These are phyloP conservation scores for Strobilomyces dryophilus DNA, from an alignment of 768 basidiomycete genomes.

Conservation along the genomic window DNA sequence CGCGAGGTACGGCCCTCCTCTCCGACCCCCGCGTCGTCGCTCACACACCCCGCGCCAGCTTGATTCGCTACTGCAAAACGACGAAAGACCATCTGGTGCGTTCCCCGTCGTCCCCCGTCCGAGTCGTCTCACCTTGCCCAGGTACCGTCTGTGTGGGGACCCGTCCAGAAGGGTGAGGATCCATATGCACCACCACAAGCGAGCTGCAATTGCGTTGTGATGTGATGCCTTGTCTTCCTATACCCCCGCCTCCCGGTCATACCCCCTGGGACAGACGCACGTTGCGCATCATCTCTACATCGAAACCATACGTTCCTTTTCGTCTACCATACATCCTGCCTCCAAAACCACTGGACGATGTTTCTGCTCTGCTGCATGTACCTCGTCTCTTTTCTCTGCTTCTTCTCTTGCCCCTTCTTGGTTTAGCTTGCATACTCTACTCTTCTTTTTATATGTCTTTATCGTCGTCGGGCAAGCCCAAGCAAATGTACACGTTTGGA, in stretches of 20 bases:
- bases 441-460: slow-evolving; percentile 31
- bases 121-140: slow-evolving; percentile 26
- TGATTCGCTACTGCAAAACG: slow-evolving; percentile 92
- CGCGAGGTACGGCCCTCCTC: slow-evolving; percentile 49
- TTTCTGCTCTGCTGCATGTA: slow-evolving; percentile 26
- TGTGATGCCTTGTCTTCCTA: slow-evolving; percentile 45
- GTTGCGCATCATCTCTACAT: slow-evolving; percentile 23
- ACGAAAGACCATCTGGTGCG: slow-evolving; percentile 87
- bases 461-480: slow-evolving; percentile 23
- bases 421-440: slow-evolving; percentile 26
- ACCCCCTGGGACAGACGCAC: slow-evolving; percentile 24
- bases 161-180: slow-evolving; percentile 83
- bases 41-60: slow-evolving; percentile 39
- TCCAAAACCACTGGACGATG: slow-evolving; percentile 27
- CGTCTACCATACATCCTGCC: slow-evolving; percentile 23
- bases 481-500: slow-evolving; percentile 30
- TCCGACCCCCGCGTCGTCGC: background rate
- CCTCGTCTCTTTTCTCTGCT: slow-evolving; percentile 8
- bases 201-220: slow-evolving; percentile 68
- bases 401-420: slow-evolving; percentile 14
- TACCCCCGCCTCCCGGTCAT: slow-evolving; percentile 33
- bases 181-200: slow-evolving; percentile 83
- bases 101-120: slow-evolving; percentile 5
- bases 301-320: slow-evolving; percentile 26
- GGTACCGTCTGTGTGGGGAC: slow-evolving; percentile 95